Evolutionary conservation across 2,329 filamentous ascomycete species (phyloP).

Genomic region (Cladosporium sp.): DNA sequence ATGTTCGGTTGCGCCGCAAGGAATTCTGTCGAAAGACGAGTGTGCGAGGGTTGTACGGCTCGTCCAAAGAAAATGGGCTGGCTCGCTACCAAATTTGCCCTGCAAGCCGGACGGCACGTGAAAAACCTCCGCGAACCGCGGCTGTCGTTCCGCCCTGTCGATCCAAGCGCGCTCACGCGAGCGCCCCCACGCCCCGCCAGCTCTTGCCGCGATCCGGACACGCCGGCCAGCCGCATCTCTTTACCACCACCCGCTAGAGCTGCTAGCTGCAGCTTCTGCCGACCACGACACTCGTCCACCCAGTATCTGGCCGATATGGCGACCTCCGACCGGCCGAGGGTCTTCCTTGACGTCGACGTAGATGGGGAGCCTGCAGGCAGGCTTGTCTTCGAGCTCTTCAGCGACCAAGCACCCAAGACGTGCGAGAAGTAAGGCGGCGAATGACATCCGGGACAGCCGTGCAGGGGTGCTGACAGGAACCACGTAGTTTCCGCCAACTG

Average conservation of each 20-base stretch:
- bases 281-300: neutral
- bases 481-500: conserved; percentile 38
- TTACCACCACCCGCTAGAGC: neutral
- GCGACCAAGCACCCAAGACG: conserved; percentile 39
- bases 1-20: conserved; percentile 43
- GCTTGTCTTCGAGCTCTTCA: conserved; percentile 41
- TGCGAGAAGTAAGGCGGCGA: conserved; percentile 37
- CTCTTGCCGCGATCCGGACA: neutral
- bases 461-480: conserved; percentile 13
- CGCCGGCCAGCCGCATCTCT: neutral
- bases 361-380: conserved; percentile 37
- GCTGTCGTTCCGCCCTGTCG: neutral
- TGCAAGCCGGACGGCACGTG: neutral
- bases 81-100: neutral
- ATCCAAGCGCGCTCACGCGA: neutral
- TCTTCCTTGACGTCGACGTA: conserved; percentile 38
- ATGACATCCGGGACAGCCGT: neutral
- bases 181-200: neutral
- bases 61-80: neutral
- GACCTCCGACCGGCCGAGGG: conserved; percentile 28
- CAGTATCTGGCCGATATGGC: neutral
- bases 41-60: neutral
- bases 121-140: neutral
- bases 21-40: neutral
- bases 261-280: neutral